These are phyloP conservation scores for Cicer chorassanicum DNA, from an alignment of 306 rosid species.

Conservation along the genomic window DNA sequence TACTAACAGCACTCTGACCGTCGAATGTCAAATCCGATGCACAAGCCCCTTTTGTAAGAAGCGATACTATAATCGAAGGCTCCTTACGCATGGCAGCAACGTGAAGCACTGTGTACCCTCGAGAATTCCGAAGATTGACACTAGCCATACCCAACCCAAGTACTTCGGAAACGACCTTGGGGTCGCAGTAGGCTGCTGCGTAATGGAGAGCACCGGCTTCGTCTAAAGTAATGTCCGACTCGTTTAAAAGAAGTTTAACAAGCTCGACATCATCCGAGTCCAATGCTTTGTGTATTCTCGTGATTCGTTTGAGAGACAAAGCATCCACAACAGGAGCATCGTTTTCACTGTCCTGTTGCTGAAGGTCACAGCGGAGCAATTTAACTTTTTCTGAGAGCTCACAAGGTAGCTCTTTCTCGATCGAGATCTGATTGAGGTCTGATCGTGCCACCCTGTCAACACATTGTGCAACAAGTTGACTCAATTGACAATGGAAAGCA, in stretches of 20 bases:
- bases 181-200: constrained; percentile 92
- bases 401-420: constrained; percentile 79
- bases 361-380: constrained; percentile 53
- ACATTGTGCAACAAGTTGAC: constrained; percentile 66
- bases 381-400: constrained; percentile 62
- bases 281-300: constrained; percentile 78
- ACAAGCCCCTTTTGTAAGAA: constrained; percentile 74
- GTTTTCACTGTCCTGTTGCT: constrained; percentile 53
- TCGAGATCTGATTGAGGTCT: constrained; percentile 67
- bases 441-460: constrained; percentile 77
- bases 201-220: constrained; percentile 89
- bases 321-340: constrained; percentile 48
- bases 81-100: constrained; percentile 90
- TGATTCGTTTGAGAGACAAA: constrained; percentile 62
- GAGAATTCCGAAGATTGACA: constrained; percentile 67
- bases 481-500: constrained; percentile 75
- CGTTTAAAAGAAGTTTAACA: constrained; percentile 70
- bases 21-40: constrained; percentile 68
- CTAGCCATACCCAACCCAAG: constrained; percentile 69
- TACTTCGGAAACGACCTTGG: constrained; percentile 85
- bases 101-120: constrained; percentile 84
- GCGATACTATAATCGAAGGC: constrained; percentile 77
- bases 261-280: constrained; percentile 95
- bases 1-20: constrained; percentile 85
- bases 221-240: constrained; percentile 73